Evolutionary conservation across 257 asterid species (phyloP).

Genomic region (Striga asiatica): DNA sequence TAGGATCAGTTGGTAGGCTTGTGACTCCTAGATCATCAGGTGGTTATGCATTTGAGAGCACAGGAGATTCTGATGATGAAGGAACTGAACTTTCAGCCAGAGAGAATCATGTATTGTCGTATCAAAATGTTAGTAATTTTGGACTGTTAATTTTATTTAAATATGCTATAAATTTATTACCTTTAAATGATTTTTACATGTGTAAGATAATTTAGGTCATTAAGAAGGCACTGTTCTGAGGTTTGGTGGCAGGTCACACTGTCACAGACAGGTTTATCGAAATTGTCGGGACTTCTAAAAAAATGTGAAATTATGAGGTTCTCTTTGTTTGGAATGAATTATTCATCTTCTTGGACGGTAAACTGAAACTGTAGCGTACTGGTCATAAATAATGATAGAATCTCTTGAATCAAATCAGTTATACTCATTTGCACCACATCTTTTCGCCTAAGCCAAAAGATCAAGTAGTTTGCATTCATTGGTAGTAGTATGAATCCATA

Average conservation of each 20-base stretch:
- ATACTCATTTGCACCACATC: neutral
- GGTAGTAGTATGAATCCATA: neutral
- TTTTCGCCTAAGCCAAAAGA: neutral
- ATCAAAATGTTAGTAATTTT: conserved; percentile 43
- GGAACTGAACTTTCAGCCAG: conserved; percentile 36
- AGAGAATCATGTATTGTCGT: conserved; percentile 26
- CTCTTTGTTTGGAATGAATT: neutral
- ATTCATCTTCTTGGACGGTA: too few species aligned
- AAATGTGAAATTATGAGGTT: too few species aligned
- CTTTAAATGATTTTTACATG: conserved; percentile 8
- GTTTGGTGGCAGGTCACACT: too few species aligned
- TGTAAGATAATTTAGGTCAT: neutral
- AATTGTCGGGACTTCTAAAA: too few species aligned
- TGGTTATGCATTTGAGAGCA: conserved; percentile 49
- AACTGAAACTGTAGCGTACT: neutral
- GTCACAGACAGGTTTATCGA: too few species aligned
- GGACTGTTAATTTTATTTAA: neutral
- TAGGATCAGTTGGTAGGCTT: conserved; percentile 59
- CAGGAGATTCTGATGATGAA: conserved; percentile 65
- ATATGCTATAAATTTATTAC: neutral
- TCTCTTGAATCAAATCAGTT: conserved; percentile 4
- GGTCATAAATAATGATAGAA: neutral
- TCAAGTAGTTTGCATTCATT: conserved; percentile 2
- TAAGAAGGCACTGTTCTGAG: too few species aligned
- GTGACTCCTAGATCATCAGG: conserved; percentile 48